Base-by-base conservation (phyloP, 805 yeast species). In the Kodamaea jinghongensis region DNA sequence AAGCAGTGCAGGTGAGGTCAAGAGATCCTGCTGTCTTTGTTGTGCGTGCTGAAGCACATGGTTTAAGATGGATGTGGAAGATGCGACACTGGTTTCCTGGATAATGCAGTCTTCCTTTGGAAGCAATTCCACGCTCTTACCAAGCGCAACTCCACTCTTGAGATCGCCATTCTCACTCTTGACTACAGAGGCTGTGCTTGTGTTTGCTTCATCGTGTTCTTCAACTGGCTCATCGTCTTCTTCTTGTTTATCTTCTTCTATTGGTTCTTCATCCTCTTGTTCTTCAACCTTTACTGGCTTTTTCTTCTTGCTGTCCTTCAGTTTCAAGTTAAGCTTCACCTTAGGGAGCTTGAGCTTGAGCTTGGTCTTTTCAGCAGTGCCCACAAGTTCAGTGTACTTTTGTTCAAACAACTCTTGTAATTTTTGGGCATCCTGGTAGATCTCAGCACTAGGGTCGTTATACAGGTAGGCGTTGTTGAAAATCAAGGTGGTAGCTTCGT, bases 401-500 rank as follows among this genome's bases (percentile, higher is more conserved):
- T 68, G 65, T 28, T 68, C 64, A 47, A 83, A 79, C 44, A 70
- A 71, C 22, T 69, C 70, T 44, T 76, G 71, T 38, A 93, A 70
- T 31, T 75, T 73, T 28, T 58, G 62, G 0, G 97, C 83, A 61
- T 88, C 95, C 44, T 76, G 76, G 54, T 80, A 79, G 29, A 90
- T 81, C 38, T 78, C 70, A 38, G 93, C 78, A 1, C 76, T 78
- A 38, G 84, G 84, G 44, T 80, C 84, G 59, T 90, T 91, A 61
- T 81, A 91, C 1, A 73, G 58, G 54, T 79, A 79, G 2, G 97
- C 96, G 61, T 93, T 93, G 32, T 70, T 55, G 64, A 90, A 89
- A 10, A 91, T 81, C 38, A 82, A 64, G 20, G 68, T 63, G 5
- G 83, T 68, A 37, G 81, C 83, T 14, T 70, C 72, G 41, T 74